phyloP scores from a whole-genome alignment of 208 protist species.

The Borovskyia barvae region DNA sequence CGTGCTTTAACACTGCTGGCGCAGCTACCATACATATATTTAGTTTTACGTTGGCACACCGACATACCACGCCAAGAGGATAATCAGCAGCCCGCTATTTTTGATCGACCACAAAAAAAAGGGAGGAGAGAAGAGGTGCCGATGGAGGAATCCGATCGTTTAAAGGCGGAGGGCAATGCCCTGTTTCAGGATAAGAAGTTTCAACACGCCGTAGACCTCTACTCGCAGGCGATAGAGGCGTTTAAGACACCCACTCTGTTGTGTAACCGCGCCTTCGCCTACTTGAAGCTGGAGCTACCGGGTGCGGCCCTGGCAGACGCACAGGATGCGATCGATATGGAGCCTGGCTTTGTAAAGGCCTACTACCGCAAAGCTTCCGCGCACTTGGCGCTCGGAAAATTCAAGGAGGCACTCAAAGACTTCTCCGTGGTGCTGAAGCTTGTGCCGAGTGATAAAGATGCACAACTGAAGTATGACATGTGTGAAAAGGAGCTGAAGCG shows the following conservation, averaged over 20 bases:
- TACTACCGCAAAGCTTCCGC: conserved; percentile 97
- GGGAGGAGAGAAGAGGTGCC: conserved; percentile 5
- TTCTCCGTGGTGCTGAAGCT: conserved; percentile 91
- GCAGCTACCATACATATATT: too few relatives aligned
- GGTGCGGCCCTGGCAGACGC: conserved; percentile 94
- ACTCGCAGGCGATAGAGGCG: conserved; percentile 89
- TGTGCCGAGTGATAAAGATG: conserved; percentile 89
- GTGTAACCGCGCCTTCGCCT: conserved; percentile 94
- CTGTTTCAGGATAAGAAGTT: conserved; percentile 88
- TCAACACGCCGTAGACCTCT: conserved; percentile 88
- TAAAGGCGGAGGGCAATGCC: conserved; percentile 85
- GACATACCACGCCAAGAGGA: too few relatives aligned
- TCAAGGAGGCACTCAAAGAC: conserved; percentile 93
- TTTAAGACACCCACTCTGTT: conserved; percentile 80
- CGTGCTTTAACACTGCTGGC: too few relatives aligned
- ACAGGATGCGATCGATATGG: conserved; percentile 87
- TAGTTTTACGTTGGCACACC: too few relatives aligned
- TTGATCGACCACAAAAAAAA: too few relatives aligned
- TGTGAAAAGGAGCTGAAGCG: conserved; percentile 93
- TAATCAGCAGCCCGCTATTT: too few relatives aligned
- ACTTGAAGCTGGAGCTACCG: conserved; percentile 91
- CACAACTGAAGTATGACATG: conserved; percentile 86
- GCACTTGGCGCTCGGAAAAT: conserved; percentile 93
- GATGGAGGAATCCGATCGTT: conserved; percentile 52
- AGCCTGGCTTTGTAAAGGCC: conserved; percentile 95